Percentiles rank a stretch among this genome's conserved stretches.
phyloP scores from a whole-genome alignment of 192 early-diverging fungal genomes.

The Podila epicladia region DNA sequence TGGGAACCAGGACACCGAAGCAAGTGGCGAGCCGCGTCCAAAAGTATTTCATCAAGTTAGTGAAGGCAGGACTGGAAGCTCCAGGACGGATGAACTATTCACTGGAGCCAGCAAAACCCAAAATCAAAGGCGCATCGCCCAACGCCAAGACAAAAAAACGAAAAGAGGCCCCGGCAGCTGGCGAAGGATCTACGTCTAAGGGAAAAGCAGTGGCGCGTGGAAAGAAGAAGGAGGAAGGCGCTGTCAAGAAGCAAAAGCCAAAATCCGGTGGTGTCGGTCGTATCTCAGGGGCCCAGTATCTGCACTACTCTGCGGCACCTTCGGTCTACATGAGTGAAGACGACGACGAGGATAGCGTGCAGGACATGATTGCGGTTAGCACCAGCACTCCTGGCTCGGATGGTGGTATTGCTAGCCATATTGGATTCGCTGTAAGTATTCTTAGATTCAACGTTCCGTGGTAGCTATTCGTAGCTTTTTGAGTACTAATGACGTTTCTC shows the following conservation, averaged over 20 bases:
- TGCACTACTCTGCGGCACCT: slow-evolving; percentile 47
- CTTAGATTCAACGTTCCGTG: neutral
- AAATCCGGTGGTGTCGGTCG: slow-evolving; percentile 38
- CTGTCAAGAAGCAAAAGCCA: slow-evolving; percentile 33
- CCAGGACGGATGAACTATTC: slow-evolving; percentile 72
- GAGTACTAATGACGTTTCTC: neutral
- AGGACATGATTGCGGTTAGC: slow-evolving; percentile 53
- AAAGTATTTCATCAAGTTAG: slow-evolving; percentile 84
- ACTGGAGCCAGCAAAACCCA: slow-evolving; percentile 35
- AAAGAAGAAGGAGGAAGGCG: slow-evolving; percentile 35
- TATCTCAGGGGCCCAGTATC: slow-evolving; percentile 60
- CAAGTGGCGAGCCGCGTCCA: slow-evolving; percentile 83
- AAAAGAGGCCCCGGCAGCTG: slow-evolving; percentile 28
- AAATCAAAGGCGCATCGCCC: slow-evolving; percentile 9
- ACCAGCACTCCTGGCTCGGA: slow-evolving; percentile 5
- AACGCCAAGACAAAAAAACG: slow-evolving; percentile 29
- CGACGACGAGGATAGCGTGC: slow-evolving; percentile 57
- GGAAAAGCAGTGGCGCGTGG: slow-evolving; percentile 20
- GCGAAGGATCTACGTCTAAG: slow-evolving; percentile 12
- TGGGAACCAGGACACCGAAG: slow-evolving; percentile 75
- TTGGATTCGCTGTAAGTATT: slow-evolving; percentile 26
- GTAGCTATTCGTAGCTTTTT: too few relatives aligned
- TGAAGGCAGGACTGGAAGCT: slow-evolving; percentile 75
- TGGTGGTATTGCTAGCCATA: slow-evolving; percentile 21
- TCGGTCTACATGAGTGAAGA: slow-evolving; percentile 66